Base-by-base conservation (phyloP, 2,329 filamentous ascomycete species). In the Fusarium verrucosum region DNA sequence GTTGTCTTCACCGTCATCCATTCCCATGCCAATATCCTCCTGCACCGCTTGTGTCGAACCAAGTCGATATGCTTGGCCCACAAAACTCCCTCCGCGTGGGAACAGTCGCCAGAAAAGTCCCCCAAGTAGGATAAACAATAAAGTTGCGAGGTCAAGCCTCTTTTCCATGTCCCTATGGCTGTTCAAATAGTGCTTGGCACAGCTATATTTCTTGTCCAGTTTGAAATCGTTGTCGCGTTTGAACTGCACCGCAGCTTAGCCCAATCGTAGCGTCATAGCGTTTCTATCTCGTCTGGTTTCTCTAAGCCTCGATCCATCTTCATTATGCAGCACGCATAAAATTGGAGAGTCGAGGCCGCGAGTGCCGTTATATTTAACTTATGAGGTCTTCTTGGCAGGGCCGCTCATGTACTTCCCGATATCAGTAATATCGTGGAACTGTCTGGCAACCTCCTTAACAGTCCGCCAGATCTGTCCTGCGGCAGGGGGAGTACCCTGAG, bases 401-500 rank as follows among this genome's bases (percentile, higher is more conserved):
- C 85, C 86, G 66, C 82, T 83, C 64, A 87, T 77, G 79, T 94
- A 95, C 77, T 87, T 89, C 80, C 85, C 86, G 70, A 93, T 74
- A 74, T 97, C 92, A 36, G 94, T 96, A 52, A 85, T 84, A 70
- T 92, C 88, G 75, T 93, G 89, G 73, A 89, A 92, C 79, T 94
- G 89, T 76, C 87, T 85, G 49, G 88, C 83, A 43, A 84, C 78
- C 62, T 82, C 82, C 89, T 97, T 97, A 79, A 92, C 81, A 35
- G 81, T 84, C 54, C 90, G 89, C 94, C 94, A 98, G 49, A 84
- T 86, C 75, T 94, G 87, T 72, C 92, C 87, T 53, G 89, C 90
- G 23, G 82, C 87, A 2, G 94, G 93, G 25, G 93, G 93, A 16
- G 91, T 93, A 76, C 90, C 92, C 84, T 97, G 94, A 72, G 92